Evolutionary conservation across 140 eudicot genomes (phyloP), one percentile per base, ranked within the genome.

Genomic region (Senecio squalidus): DNA sequence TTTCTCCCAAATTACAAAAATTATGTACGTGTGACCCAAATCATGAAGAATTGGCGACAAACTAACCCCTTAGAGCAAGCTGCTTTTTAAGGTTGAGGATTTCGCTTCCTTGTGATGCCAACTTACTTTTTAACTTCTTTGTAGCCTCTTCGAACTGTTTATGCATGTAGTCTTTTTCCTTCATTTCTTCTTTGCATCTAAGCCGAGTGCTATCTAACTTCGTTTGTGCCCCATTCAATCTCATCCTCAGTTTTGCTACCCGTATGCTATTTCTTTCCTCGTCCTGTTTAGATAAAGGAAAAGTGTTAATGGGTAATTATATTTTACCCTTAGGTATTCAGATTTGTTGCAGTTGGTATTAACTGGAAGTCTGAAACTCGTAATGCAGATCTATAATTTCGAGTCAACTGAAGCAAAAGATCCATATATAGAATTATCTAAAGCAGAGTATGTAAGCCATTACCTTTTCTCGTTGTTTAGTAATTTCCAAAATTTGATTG

Each of bases 131-230:
- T 41, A 92, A 66, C 61, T 82, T 76, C 2, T 27, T 50, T 6
- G 93, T 60, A 63, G 95, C 96, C 2, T 71, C 84, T 54, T 77
- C 81, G 28, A 55, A 92, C 53, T 73, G 78, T 56, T 58, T 66
- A 38, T 92, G 78, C 95, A 88, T 84, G 58, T 44, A 68, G 4
- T 84, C 95, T 67, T 73, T 64, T 68, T 84, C 96, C 0, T 77
- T 75, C 41, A 73, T 56, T 40, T 82, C 72, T 75, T 84, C 96
- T 23, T 48, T 43, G 81, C 78, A 80, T 67, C 89, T 69, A 34
- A 69, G 57, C 1, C 83, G 78, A 60, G 73, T 64, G 20, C 80
- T 67, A 39, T 87, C 96, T 41, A 84, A 40, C 71, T 82, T 87
- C 11, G 78, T 67, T 33, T 87, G 99, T 8, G 83, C 64, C 36